These are phyloP conservation scores for Yamadazyma membranifaciens DNA, from an alignment of 1,139 yeast genomes.

Conservation along the genomic window DNA sequence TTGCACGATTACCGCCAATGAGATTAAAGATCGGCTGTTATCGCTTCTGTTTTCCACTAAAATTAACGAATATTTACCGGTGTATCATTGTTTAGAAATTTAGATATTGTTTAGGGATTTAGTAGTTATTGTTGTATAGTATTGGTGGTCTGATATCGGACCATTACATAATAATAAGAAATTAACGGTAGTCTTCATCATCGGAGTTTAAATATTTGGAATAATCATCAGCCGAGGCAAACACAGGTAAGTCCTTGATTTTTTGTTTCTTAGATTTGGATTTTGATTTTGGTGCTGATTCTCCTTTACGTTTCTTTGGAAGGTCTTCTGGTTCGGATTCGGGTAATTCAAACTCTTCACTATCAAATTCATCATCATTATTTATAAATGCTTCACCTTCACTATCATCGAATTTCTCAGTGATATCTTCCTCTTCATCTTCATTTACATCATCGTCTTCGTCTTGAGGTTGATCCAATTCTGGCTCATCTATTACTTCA, in stretches of 20 bases:
- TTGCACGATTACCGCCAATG: background rate
- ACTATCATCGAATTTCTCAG: conserved; percentile 13
- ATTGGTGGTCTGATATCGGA: background rate
- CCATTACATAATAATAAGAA: background rate
- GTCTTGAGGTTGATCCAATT: conserved; percentile 14
- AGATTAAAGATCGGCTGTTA: too few relatives aligned
- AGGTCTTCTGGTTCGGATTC: conserved; percentile 31
- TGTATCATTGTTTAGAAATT: too few relatives aligned
- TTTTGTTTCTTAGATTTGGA: conserved; percentile 52
- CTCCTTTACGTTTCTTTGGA: conserved; percentile 14
- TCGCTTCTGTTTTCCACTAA: too few relatives aligned
- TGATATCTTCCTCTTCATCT: conserved; percentile 13
- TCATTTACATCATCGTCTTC: conserved; percentile 14
- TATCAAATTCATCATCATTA: conserved; percentile 32
- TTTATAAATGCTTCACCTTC: conserved; percentile 18
- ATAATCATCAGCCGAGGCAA: conserved; percentile 90
- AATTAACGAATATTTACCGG: too few relatives aligned
- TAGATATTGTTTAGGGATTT: too few relatives aligned
- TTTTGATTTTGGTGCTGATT: conserved; percentile 4
- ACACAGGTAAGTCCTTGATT: conserved; percentile 71
- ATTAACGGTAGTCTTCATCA: conserved; percentile 42
- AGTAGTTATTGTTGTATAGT: too few relatives aligned
- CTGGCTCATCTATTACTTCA: conserved; percentile 10
- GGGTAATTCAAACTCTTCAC: conserved; percentile 13
- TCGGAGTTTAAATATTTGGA: conserved; percentile 71